These are phyloP conservation scores for Cryptococcus sp. DNA, from an alignment of 1,284 basidiomycete species.

Conservation along the genomic window DNA sequence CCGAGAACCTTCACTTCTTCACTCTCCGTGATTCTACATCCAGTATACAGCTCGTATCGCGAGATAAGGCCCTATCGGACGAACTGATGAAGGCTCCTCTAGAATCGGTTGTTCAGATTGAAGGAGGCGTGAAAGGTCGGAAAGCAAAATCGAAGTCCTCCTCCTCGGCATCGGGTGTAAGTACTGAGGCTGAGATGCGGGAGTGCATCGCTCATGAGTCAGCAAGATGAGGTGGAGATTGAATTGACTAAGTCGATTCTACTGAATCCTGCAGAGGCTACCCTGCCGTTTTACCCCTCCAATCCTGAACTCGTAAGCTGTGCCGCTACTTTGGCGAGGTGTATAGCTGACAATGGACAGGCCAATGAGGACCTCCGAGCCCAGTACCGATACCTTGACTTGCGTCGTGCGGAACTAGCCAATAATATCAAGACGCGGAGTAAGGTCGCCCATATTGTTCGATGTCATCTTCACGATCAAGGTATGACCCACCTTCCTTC, in stretches of 20 bases:
- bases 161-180: constrained; percentile 5
- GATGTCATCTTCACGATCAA: constrained; percentile 67
- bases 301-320: constrained; percentile 65
- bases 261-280: constrained; percentile 68
- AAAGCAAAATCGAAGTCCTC: constrained; percentile 56
- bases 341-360: constrained; percentile 47
- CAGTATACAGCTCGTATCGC: constrained; percentile 65
- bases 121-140: constrained; percentile 64
- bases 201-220: constrained; percentile 2
- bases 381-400: constrained; percentile 80
- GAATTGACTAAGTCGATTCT: constrained; percentile 64
- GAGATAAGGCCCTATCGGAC: constrained; percentile 43
- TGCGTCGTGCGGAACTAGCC: constrained; percentile 68
- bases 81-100: constrained; percentile 61
- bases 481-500: constrained; percentile 55
- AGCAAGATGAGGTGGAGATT: constrained; percentile 71
- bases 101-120: constrained; percentile 69
- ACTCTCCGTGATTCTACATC: constrained; percentile 73
- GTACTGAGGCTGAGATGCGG: not conserved
- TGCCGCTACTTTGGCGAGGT: not conserved
- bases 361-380: constrained; percentile 80
- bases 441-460: constrained; percentile 69
- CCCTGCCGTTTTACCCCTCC: constrained; percentile 76
- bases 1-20: constrained; percentile 44
- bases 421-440: constrained; percentile 75